Percentiles rank a stretch among this genome's conserved stretches.
These are phyloP conservation scores for Clitoria ternatea DNA, from an alignment of 306 rosid genomes.

Conservation along the genomic window DNA sequence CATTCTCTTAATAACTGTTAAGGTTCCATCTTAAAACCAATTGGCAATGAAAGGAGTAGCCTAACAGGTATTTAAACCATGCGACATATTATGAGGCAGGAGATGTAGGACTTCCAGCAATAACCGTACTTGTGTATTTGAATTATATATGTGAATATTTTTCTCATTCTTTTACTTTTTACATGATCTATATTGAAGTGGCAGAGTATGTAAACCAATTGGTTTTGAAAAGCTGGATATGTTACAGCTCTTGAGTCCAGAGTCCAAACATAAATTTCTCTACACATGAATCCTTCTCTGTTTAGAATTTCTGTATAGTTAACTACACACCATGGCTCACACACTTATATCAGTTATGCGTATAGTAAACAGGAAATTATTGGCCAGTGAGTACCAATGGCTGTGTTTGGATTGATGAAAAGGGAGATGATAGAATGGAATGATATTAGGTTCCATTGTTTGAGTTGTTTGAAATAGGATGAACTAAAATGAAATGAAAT, in stretches of 20 bases:
- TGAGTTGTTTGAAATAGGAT: not conserved
- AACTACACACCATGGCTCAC: not conserved
- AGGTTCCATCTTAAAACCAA: too few species aligned
- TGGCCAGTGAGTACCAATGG: not conserved
- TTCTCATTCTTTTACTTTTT: slow-evolving; percentile 6
- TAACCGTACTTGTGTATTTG: slow-evolving; percentile 4
- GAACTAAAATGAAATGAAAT: not conserved
- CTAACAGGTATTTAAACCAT: too few species aligned
- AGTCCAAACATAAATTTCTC: not conserved
- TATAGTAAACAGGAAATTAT: not conserved
- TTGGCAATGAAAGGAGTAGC: too few species aligned
- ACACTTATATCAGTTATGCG: too few species aligned
- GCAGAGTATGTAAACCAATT: not conserved
- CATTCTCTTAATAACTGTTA: not conserved
- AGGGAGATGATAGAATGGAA: not conserved
- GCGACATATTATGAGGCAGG: too few species aligned
- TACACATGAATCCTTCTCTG: not conserved
- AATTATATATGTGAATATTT: not conserved
- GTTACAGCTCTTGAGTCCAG: not conserved
- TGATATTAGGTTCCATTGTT: not conserved
- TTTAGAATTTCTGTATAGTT: not conserved
- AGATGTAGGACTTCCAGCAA: too few species aligned
- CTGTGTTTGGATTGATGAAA: not conserved
- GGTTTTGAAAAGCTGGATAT: not conserved
- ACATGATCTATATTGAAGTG: not conserved